Evolutionary conservation across 2,329 filamentous ascomycete species (phyloP), one percentile per base, ranked within the genome.

Genomic region (Calonectria pseudoturangicola): DNA sequence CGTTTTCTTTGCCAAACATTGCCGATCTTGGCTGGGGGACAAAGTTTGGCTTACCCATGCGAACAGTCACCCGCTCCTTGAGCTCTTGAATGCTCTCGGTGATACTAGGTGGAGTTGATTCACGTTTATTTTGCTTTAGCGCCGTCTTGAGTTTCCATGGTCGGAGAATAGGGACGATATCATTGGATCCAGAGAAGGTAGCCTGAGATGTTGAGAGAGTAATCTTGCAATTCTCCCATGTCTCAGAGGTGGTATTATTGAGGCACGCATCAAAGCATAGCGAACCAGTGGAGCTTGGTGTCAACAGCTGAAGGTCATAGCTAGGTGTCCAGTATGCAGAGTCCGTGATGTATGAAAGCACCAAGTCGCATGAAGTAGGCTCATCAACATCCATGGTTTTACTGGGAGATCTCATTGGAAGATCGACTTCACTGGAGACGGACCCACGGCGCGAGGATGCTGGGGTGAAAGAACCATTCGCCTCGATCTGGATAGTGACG

Each of bases 131-230:
- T 48, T 63, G 16, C 64, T 81, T 81, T 36, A 83, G 82, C 16
- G 79, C 84, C 8, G 92, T 82, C 70, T 87, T 87, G 75, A 93
- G 85, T 63, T 84, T 87, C 92, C 92, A 93, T 0, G 89, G 86
- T 1, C 85, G 79, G 43, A 93, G 85, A 4, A 81, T 83, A 0
- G 92, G 92, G 2, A 91, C 88, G 15, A 82, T 82, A 71, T 92
- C 89, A 28, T 88, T 86, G 2, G 92, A 83, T 1, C 88, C 88
- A 2, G 88, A 86, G 66, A 90, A 91, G 6, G 87, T 87, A 4
- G 91, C 89, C 77, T 93, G 90, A 0, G 91, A 92, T 0, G 91
- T 93, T 3, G 92, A 93, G 6, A 93, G 87, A 0, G 87, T 88
- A 45, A 93, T 83, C 73, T 88, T 89, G 80, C 90, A 89, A 81